phyloP scores from a whole-genome alignment of 2,329 filamentous ascomycete species.

The Coleophoma eucalyptorum region DNA sequence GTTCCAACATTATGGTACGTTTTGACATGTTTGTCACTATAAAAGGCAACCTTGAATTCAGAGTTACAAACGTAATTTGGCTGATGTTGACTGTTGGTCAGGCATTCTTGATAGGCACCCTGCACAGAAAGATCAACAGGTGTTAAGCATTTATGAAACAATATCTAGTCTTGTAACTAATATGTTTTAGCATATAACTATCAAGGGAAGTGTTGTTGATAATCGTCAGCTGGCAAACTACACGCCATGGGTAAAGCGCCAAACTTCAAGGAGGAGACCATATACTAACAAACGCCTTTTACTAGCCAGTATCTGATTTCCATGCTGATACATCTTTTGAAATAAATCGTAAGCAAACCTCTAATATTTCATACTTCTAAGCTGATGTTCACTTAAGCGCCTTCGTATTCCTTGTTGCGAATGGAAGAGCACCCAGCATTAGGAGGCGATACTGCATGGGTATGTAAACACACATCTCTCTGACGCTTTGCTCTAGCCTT shows the following conservation, averaged over 20 bases:
- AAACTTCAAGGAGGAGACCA: not conserved
- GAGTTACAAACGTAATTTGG: no score
- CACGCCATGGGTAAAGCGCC: constrained; percentile 33
- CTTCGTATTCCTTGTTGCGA: constrained; percentile 44
- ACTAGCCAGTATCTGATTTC: constrained; percentile 30
- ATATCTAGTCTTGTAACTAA: not conserved
- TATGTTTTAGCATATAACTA: constrained; percentile 33
- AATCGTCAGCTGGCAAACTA: constrained; percentile 40
- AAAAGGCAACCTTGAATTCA: not conserved
- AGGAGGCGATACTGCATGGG: constrained; percentile 66
- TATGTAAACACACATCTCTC: constrained; percentile 28
- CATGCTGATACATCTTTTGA: constrained; percentile 48
- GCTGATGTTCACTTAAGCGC: constrained; percentile 25
- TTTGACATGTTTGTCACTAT: constrained; percentile 4
- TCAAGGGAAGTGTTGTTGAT: constrained; percentile 40
- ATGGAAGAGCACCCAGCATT: constrained; percentile 56
- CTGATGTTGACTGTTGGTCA: not conserved
- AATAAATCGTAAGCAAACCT: constrained; percentile 34
- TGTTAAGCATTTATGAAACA: not conserved
- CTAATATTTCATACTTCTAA: not conserved
- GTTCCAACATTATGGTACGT: constrained; percentile 41
- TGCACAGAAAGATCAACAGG: constrained; percentile 31
- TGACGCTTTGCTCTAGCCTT: no score
- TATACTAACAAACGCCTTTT: constrained; percentile 6
- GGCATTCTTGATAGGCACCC: constrained; percentile 39